Evolutionary conservation across 2,329 filamentous ascomycete species (phyloP).

Genomic region (Tolypocladium ophioglossoides): DNA sequence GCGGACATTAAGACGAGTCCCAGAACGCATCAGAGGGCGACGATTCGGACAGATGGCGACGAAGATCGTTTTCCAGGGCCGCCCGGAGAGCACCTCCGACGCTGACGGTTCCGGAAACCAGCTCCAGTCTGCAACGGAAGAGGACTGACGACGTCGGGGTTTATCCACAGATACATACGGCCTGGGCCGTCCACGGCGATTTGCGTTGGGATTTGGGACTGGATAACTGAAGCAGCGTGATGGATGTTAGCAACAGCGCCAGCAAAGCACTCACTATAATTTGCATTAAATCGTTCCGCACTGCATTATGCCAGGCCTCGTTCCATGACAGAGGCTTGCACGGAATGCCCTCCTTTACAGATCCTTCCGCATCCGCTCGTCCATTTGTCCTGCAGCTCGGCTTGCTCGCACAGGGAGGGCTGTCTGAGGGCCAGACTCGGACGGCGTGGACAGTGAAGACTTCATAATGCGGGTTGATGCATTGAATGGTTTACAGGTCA

Average conservation of each 20-base stretch:
- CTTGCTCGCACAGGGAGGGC: conserved; percentile 6
- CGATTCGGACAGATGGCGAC: neutral
- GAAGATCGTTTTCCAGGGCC: no score
- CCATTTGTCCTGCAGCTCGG: conserved; percentile 2
- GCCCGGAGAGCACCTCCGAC: no score
- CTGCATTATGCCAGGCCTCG: no score
- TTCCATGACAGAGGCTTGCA: neutral
- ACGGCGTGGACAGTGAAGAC: neutral
- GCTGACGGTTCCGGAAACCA: no score
- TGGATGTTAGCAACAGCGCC: neutral
- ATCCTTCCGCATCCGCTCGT: neutral
- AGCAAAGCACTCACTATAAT: neutral
- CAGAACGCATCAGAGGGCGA: neutral
- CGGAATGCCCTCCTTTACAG: neutral
- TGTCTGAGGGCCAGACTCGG: conserved; percentile 1
- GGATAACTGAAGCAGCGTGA: neutral
- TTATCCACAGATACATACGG: no score
- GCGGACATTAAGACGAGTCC: no score
- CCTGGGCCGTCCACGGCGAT: neutral
- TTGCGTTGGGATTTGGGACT: neutral
- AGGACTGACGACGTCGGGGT: no score
- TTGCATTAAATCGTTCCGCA: no score
- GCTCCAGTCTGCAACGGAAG: no score
- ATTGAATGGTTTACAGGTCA: neutral
- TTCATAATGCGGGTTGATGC: neutral